Evolutionary conservation across 306 rosid genomes (phyloP).

Genomic region (Vicia villosa): DNA sequence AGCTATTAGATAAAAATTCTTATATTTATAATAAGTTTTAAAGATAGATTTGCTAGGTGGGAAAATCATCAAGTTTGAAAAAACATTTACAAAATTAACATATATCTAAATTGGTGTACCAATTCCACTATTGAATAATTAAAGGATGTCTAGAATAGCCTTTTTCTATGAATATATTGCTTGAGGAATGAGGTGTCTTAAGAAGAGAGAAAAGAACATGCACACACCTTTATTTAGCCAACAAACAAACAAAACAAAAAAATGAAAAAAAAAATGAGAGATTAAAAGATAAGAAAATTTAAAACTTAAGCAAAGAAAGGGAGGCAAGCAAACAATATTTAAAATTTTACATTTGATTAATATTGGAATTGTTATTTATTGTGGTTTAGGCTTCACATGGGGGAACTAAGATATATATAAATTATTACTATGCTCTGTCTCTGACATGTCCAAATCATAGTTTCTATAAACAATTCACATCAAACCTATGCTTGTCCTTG

Average conservation of each 20-base stretch:
- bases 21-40: no score
- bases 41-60: no score
- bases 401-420: constrained; percentile 40
- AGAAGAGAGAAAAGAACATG: constrained; percentile 73
- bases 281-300: constrained; percentile 32
- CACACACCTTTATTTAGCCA: constrained; percentile 37
- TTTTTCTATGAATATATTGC: constrained; percentile 43
- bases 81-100: no score
- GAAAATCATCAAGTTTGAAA: no score
- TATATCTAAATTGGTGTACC: not conserved
- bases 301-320: constrained; percentile 37
- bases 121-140: not conserved
- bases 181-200: constrained; percentile 68
- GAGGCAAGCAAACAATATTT: constrained; percentile 37
- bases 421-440: constrained; percentile 33
- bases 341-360: constrained; percentile 37
- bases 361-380: constrained; percentile 32
- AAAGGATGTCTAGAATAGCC: constrained; percentile 20
- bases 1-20: no score
- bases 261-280: not conserved
- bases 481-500: constrained; percentile 63
- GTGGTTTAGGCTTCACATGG: constrained; percentile 66
- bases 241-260: constrained; percentile 26
- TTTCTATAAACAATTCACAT: constrained; percentile 55
- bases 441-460: constrained; percentile 81